These are phyloP conservation scores for Epichloe coenophiala DNA, from an alignment of 2,329 filamentous ascomycete genomes.

Conservation along the genomic window DNA sequence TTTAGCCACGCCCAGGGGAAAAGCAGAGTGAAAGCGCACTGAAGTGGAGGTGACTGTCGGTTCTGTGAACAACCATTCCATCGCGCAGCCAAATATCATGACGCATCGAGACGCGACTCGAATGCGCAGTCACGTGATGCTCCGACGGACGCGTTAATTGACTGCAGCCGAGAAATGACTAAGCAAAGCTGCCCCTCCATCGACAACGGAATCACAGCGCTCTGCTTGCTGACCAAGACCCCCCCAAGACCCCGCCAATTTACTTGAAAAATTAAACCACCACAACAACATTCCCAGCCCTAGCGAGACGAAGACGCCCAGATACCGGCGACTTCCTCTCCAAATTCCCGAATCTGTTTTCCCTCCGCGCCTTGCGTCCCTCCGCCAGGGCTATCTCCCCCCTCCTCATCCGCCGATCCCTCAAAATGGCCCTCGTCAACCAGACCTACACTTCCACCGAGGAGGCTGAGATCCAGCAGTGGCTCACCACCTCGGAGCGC, in stretches of 20 bases:
- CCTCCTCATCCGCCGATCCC: constrained; percentile 14
- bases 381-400: constrained; percentile 20
- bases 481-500: constrained; percentile 65
- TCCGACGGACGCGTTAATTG: constrained; percentile 3
- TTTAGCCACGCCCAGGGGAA: not conserved
- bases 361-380: constrained; percentile 25
- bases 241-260: too few species aligned
- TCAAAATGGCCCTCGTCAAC: constrained; percentile 54
- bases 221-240: too few species aligned
- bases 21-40: not conserved
- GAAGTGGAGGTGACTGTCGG: not conserved
- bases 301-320: constrained; percentile 3
- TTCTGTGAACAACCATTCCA: not conserved
- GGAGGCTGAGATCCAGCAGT: constrained; percentile 78
- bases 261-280: too few species aligned
- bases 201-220: not conserved
- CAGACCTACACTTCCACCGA: constrained; percentile 65
- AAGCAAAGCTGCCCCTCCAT: constrained; percentile 1
- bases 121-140: constrained; percentile 20
- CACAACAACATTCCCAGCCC: not conserved
- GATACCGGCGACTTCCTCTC: constrained; percentile 2
- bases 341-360: constrained; percentile 28
- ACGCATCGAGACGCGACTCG: constrained; percentile 20
- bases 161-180: not conserved
- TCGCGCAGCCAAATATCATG: constrained; percentile 11